Conservation (phyloP, 2,329 filamentous ascomycete genomes). For the Aspergillus tubingensis region DNA sequence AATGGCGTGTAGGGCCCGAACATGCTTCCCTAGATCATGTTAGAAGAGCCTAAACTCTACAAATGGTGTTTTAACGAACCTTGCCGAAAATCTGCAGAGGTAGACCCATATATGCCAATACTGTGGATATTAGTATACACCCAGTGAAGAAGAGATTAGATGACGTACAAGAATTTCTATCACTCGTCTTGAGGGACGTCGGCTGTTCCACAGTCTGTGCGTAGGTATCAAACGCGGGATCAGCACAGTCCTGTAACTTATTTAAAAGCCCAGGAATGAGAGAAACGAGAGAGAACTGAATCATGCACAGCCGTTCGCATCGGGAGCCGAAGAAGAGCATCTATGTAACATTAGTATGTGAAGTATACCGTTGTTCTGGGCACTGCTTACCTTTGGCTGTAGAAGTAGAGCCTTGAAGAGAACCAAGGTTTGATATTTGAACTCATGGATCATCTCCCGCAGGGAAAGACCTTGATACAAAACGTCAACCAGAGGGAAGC, state of each 20-base stretch:
- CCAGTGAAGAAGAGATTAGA: background rate
- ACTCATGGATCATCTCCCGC: slow-evolving; percentile 89
- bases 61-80: slow-evolving; percentile 46
- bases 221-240: slow-evolving; percentile 86
- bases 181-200: slow-evolving; percentile 85
- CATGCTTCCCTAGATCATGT: slow-evolving; percentile 71
- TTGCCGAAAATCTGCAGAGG: slow-evolving; percentile 95
- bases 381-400: slow-evolving; percentile 76
- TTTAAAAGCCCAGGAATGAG: slow-evolving; percentile 90
- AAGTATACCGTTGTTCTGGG: background rate
- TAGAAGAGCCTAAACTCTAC: slow-evolving; percentile 56
- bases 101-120: slow-evolving; percentile 91
- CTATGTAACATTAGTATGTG: slow-evolving; percentile 49
- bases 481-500: slow-evolving; percentile 13
- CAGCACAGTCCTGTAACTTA: slow-evolving; percentile 90
- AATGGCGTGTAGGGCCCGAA: slow-evolving; percentile 96
- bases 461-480: slow-evolving; percentile 63
- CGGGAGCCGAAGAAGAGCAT: slow-evolving; percentile 99
- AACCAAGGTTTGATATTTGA: slow-evolving; percentile 90
- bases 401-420: slow-evolving; percentile 90
- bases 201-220: slow-evolving; percentile 73
- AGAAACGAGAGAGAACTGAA: slow-evolving; percentile 95
- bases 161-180: slow-evolving; percentile 70
- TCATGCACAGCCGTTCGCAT: slow-evolving; percentile 95
- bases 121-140: slow-evolving; percentile 40